Conservation (phyloP, 768 basidiomycete genomes). For the Phaffia australis region DNA sequence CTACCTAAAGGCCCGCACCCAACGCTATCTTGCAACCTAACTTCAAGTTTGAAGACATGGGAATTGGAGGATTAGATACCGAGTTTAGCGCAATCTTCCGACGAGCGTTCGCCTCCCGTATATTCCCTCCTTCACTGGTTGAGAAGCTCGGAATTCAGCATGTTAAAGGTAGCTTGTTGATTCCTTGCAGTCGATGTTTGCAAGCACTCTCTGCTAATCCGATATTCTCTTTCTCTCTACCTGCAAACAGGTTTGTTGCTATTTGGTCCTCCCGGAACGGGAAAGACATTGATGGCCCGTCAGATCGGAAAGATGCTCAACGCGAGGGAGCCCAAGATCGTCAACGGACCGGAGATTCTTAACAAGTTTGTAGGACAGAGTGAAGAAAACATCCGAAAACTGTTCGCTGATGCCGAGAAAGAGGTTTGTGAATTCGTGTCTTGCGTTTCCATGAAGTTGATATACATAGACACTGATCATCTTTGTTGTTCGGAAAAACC, state of each 20-base stretch:
- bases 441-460: neutral
- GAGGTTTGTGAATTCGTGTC: conserved; percentile 49
- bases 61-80: conserved; percentile 89
- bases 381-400: conserved; percentile 94
- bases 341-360: conserved; percentile 94
- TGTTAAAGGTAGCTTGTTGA: conserved; percentile 65
- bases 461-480: neutral
- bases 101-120: conserved; percentile 92
- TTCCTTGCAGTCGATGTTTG: neutral
- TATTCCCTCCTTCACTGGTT: conserved; percentile 93
- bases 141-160: conserved; percentile 97
- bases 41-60: conserved; percentile 99
- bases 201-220: neutral
- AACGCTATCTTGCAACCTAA: conserved; percentile 95
- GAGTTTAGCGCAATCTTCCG: conserved; percentile 97
- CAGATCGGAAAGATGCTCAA: conserved; percentile 99
- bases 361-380: conserved; percentile 95
- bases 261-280: conserved; percentile 93
- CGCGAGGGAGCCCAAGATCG: conserved; percentile 91
- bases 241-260: conserved; percentile 65
- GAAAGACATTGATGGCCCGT: conserved; percentile 93
- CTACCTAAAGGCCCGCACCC: conserved; percentile 55
- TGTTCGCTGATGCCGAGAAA: conserved; percentile 96
- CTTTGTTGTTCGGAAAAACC: neutral
- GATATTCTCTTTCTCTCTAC: conserved; percentile 4